Evolutionary conservation across 192 early-diverging fungal genomes (phyloP).

Genomic region (Diversispora epigaea): DNA sequence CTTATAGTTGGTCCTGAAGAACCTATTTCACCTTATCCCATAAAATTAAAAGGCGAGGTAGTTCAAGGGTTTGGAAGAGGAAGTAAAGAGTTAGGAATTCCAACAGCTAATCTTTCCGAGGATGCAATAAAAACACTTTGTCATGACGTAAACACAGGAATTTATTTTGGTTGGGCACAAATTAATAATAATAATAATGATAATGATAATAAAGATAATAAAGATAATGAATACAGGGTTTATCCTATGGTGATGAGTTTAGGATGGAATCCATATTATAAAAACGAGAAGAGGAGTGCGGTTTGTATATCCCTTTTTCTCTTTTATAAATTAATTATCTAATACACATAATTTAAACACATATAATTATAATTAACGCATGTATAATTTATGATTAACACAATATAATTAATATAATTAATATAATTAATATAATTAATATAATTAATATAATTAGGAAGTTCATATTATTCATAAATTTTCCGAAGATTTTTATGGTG

Average conservation of each 20-base stretch:
- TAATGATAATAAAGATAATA: too few species aligned
- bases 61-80: slow-evolving; percentile 93
- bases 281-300: slow-evolving; percentile 94
- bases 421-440: slow-evolving; percentile 4
- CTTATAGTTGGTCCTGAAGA: slow-evolving; percentile 61
- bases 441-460: slow-evolving; percentile 54
- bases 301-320: slow-evolving; percentile 43
- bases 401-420: too few species aligned
- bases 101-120: slow-evolving; percentile 94
- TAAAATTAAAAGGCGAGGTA: slow-evolving; percentile 76
- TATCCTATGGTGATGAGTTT: slow-evolving; percentile 98
- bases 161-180: slow-evolving; percentile 94
- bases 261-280: slow-evolving; percentile 99
- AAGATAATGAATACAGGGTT: slow-evolving; percentile 37
- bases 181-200: slow-evolving; percentile 45
- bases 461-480: slow-evolving; percentile 95
- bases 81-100: slow-evolving; percentile 94
- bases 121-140: slow-evolving; percentile 65
- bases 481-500: slow-evolving; percentile 87
- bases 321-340: too few species aligned
- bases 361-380: too few species aligned
- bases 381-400: too few species aligned
- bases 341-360: too few species aligned
- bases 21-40: slow-evolving; percentile 72
- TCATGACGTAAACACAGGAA: slow-evolving; percentile 72